Conservation (phyloP, 768 basidiomycete species). For the Pleurotus giganteus region DNA sequence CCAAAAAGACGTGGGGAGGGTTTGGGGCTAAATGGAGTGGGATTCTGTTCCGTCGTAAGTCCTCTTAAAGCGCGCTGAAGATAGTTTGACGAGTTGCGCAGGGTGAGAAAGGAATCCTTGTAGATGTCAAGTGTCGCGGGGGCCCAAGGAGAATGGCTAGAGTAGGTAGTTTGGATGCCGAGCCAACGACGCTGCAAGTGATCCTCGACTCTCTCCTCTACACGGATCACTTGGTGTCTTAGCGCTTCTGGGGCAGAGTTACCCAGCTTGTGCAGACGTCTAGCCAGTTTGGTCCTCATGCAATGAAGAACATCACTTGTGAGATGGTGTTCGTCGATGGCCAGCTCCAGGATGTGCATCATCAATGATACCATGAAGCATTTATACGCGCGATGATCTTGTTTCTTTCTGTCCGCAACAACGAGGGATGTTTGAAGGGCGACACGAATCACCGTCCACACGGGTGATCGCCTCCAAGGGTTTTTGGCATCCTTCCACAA, state of each 20-base stretch:
- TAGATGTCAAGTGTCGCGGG: slow-evolving; percentile 23
- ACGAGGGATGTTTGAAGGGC: slow-evolving; percentile 36
- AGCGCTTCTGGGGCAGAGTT: slow-evolving; percentile 19
- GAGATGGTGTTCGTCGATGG: slow-evolving; percentile 15
- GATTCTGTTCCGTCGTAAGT: not conserved
- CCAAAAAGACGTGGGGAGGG: slow-evolving; percentile 17
- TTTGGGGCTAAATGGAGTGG: slow-evolving; percentile 17
- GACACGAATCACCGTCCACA: slow-evolving; percentile 51
- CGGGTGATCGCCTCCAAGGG: slow-evolving; percentile 49
- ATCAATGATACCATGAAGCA: slow-evolving; percentile 43
- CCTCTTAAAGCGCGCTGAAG: slow-evolving; percentile 5
- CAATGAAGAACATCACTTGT: slow-evolving; percentile 33
- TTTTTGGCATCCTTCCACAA: slow-evolving; percentile 34
- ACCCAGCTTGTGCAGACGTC: slow-evolving; percentile 37
- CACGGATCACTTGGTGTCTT: slow-evolving; percentile 15
- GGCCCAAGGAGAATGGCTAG: slow-evolving; percentile 20
- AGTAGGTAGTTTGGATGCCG: slow-evolving; percentile 22
- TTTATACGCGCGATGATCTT: slow-evolving; percentile 35
- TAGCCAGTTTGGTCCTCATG: slow-evolving; percentile 34
- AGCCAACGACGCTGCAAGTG: slow-evolving; percentile 34
- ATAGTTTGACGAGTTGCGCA: slow-evolving; percentile 22
- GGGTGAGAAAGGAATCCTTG: slow-evolving; percentile 30
- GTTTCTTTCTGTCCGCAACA: slow-evolving; percentile 5
- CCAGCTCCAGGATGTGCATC: slow-evolving; percentile 23
- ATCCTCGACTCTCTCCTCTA: slow-evolving; percentile 16